Base-by-base conservation (phyloP, 2,329 filamentous ascomycete species). In the Trichoderma afroharzianum region DNA sequence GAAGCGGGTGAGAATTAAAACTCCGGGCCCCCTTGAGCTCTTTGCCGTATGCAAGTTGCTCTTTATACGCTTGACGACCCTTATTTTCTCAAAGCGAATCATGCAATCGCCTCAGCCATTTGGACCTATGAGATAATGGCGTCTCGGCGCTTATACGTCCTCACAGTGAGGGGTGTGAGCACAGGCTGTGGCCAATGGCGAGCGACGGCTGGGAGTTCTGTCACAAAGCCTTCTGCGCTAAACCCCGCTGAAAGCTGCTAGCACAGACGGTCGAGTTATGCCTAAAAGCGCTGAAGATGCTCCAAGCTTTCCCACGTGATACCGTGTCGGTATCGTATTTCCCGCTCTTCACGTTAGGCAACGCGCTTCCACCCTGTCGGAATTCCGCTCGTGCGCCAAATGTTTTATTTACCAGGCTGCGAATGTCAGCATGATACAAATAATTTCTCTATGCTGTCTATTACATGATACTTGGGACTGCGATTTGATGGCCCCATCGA, bases 71-170 rank as follows among this genome's bases (percentile, higher is more conserved):
- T 6, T 28, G n/a, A 55, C 63, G 39, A 32, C 55, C 32, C 30
- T 47, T 67, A 39, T 21, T 63, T 63, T 55, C 24, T 39, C 33
- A 33, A 32, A 58, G 30, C 43, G 21, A 62, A 68, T 68, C 57
- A 70, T 62, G 57, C 21, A 39, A 70, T 68, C 33, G 59, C 57
- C 39, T 66, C 39, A 39, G 43, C 50, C 50, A 50, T 59, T 28
- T 30, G 28, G 63, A 8, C 70, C 71, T 39, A 50, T 58, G 50
- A 58, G 39, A 28, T 58, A 18, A 62, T 33, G 61, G 66, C 59
- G 61, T 55, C 55, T 70, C 66, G 71, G 71, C 71, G 71, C 71
- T 72, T 72, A 72, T 28, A 70, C 64, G 71, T 30, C 66, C 32
- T 59, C 50, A 47, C 36, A 63, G 28, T 70, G 71, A 72, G 71